Evolutionary conservation across 1,284 basidiomycete genomes (phyloP), one percentile per base, ranked within the genome.

Genomic region (Papiliotrema flavescens): DNA sequence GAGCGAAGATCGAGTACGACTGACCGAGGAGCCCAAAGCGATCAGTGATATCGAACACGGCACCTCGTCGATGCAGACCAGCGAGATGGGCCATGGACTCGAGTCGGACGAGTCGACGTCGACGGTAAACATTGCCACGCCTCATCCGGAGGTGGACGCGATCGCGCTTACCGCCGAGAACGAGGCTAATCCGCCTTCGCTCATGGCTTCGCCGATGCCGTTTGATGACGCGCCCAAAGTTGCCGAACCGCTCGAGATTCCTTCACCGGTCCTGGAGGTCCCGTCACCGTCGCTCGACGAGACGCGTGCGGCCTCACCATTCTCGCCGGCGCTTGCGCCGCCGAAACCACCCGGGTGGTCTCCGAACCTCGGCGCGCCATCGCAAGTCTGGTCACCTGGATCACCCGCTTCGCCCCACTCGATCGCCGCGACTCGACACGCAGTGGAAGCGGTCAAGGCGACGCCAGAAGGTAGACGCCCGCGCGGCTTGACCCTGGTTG

Each of bases 341-440:
- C 43, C 43, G 7, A 23, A 22, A 19, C 43, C 43, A 45, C 20
- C 24, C 4, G 43, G 20, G 22, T 22, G 24, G 20, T 44, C 42
- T 4, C 20, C 19, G 24, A 22, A 17, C 14, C 42, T 44, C 42
- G 23, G 15, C 9, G 19, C 42, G 9, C 48, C 48, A 4, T 40
- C 37, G 9, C 45, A 44, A 34, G 26, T 19, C 36, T 47, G 49
- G 45, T 43, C 54, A 9, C 61, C 66, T 15, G 48, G 47, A 22
- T 65, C 66, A 8, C 67, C 67, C 2, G 56, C 66, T 7, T 69
- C 66, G 15, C 69, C 69, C 14, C 67, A 70, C 42, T 66, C 63
- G 23, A 50, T 69, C 20, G 59, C 61, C 0, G 67, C 67, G 2
- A 70, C 68, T 1, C 52, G 60, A 8, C 62, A 64, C 23, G 69